Conservation (phyloP, 352 stramenopile genomes). For the Phytophthora pisi region DNA sequence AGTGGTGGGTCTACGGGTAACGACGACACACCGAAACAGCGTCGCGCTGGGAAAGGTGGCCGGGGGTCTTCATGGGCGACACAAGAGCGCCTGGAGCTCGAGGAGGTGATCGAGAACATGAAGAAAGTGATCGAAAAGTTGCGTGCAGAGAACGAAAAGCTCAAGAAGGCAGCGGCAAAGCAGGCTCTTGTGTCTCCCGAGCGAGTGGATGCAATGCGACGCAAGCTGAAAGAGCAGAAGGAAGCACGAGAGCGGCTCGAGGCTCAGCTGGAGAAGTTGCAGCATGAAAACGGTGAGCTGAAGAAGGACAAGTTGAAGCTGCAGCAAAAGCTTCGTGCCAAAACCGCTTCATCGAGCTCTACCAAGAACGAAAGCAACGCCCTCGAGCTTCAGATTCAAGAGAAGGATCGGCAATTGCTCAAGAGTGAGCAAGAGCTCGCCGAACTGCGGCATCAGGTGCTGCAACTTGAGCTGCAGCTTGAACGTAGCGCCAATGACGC, state of each 20-base stretch:
- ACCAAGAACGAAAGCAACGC: constrained; percentile 18
- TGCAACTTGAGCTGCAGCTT: constrained; percentile 29
- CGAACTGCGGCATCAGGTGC: constrained; percentile 25
- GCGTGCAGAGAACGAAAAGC: constrained; percentile 70
- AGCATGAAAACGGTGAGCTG: constrained; percentile 43
- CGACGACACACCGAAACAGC: constrained; percentile 13
- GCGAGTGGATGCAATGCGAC: constrained; percentile 48
- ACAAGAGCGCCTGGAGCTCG: constrained; percentile 61
- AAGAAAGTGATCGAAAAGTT: constrained; percentile 85
- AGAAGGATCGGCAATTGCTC: constrained; percentile 30
- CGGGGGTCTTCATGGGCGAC: constrained; percentile 22
- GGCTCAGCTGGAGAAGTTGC: constrained; percentile 46
- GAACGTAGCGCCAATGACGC: constrained; percentile 13
- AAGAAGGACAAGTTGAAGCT: constrained; percentile 70
- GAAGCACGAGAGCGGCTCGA: constrained; percentile 48
- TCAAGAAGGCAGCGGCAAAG: constrained; percentile 42
- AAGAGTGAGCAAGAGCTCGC: constrained; percentile 24
- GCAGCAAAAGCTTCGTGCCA: constrained; percentile 65
- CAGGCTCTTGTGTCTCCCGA: constrained; percentile 40
- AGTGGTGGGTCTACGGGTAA: constrained; percentile 6
- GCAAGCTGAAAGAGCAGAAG: constrained; percentile 56
- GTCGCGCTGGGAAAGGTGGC: constrained; percentile 12
- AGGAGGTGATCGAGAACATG: constrained; percentile 84
- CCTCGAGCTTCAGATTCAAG: constrained; percentile 31
- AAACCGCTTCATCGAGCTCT: constrained; percentile 33